These are phyloP conservation scores for Quercus mongolica DNA, from an alignment of 306 rosid genomes.

Conservation along the genomic window DNA sequence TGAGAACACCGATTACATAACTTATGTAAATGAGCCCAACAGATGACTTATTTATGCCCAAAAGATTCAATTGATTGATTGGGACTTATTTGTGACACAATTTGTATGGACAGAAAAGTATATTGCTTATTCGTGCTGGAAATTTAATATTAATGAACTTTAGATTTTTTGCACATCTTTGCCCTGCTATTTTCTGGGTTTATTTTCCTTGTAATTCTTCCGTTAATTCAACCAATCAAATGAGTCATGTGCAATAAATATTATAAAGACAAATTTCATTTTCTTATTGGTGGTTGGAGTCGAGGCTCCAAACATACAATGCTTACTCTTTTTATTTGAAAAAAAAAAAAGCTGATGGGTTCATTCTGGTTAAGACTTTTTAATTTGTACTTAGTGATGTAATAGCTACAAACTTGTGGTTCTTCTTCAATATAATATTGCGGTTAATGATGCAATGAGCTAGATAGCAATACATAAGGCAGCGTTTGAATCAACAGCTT, in stretches of 20 bases:
- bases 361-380: too few species aligned
- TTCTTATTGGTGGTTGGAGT: too few species aligned
- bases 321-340: too few species aligned
- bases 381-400: too few species aligned
- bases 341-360: not conserved
- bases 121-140: too few species aligned
- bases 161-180: not conserved
- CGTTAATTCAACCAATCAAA: too few species aligned
- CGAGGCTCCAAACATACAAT: too few species aligned
- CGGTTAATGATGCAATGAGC: conserved; percentile 92
- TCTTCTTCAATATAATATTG: conserved; percentile 12
- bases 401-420: too few species aligned
- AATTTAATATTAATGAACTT: too few species aligned
- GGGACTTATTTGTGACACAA: not conserved
- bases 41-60: too few species aligned
- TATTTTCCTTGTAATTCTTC: not conserved
- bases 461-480: conserved; percentile 80
- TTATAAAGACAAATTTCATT: too few species aligned
- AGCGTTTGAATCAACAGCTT: conserved; percentile 66
- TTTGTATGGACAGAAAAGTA: not conserved
- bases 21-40: not conserved
- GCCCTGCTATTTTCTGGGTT: not conserved
- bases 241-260: not conserved
- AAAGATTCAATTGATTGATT: too few species aligned
- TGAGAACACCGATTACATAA: not conserved